These are phyloP conservation scores for Gossypioides kirkii DNA, from an alignment of 345 rosid genomes.

Conservation along the genomic window DNA sequence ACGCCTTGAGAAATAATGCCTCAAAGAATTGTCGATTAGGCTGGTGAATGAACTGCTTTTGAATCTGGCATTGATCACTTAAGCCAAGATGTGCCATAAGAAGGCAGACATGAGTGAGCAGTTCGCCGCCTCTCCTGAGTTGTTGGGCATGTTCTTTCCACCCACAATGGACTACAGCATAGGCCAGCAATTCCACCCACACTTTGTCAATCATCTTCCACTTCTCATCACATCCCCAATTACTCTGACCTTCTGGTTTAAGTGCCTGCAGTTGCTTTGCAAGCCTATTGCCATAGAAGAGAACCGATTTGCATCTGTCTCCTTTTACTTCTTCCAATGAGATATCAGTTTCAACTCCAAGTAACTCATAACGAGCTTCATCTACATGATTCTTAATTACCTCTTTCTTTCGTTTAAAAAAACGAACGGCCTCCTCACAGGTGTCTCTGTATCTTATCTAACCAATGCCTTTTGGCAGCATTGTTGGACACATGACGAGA, in stretches of 20 bases:
- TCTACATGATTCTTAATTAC: background rate
- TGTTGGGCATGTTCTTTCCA: slow-evolving; percentile 18
- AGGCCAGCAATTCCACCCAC: slow-evolving; percentile 16
- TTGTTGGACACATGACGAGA: background rate
- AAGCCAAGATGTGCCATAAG: slow-evolving; percentile 16
- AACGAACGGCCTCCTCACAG: background rate
- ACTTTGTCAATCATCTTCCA: slow-evolving; percentile 13
- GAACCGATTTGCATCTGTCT: background rate
- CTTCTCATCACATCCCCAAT: background rate
- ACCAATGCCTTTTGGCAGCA: slow-evolving; percentile 13
- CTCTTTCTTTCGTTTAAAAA: background rate
- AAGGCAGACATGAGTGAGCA: slow-evolving; percentile 23
- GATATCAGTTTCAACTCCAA: no score
- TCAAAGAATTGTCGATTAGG: no score
- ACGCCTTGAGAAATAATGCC: no score
- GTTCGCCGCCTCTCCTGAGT: slow-evolving; percentile 23
- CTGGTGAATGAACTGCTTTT: background rate
- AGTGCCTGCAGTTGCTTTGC: background rate
- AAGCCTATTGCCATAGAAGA: slow-evolving; percentile 4
- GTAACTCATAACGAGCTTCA: background rate
- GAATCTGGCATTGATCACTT: background rate
- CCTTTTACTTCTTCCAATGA: background rate
- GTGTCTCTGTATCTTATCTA: slow-evolving; percentile 4
- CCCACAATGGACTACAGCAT: slow-evolving; percentile 17
- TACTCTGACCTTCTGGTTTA: background rate